These are phyloP conservation scores for Friedmanniomyces endolithicus DNA, from an alignment of 495 filamentous ascomycete species.

Conservation along the genomic window DNA sequence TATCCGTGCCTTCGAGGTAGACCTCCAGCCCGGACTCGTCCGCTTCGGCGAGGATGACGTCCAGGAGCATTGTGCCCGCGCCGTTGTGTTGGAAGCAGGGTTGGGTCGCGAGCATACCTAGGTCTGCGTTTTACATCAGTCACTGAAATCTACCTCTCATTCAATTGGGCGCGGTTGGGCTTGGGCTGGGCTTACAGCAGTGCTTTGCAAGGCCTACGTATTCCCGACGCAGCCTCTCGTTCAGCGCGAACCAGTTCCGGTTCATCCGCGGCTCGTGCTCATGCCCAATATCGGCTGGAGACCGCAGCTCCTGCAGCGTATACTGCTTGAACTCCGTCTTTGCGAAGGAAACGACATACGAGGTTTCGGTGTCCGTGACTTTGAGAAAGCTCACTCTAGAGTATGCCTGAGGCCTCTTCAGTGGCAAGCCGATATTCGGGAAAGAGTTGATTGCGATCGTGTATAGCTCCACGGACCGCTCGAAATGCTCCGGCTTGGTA, in stretches of 20 bases:
- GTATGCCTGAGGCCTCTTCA: background rate
- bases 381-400: constrained; percentile 8
- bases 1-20: constrained; percentile 21
- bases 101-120: constrained; percentile 18
- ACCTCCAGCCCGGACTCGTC: constrained; percentile 13
- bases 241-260: constrained; percentile 17
- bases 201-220: constrained; percentile 11
- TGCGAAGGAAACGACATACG: constrained; percentile 12
- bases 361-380: constrained; percentile 6
- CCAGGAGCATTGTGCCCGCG: constrained; percentile 16
- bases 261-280: constrained; percentile 16
- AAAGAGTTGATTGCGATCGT: background rate
- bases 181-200: constrained; percentile 12
- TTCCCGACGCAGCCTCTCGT: constrained; percentile 12
- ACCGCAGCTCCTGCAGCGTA: constrained; percentile 1
- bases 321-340: constrained; percentile 15
- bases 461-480: constrained; percentile 11
- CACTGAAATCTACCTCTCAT: background rate
- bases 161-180: too few species aligned
- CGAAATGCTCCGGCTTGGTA: constrained; percentile 12
- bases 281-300: constrained; percentile 11
- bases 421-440: background rate
- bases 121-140: background rate
- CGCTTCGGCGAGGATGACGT: constrained; percentile 15
- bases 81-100: constrained; percentile 15